phyloP scores from a whole-genome alignment of 129 eudicot genomes.

The Calendula officinalis region DNA sequence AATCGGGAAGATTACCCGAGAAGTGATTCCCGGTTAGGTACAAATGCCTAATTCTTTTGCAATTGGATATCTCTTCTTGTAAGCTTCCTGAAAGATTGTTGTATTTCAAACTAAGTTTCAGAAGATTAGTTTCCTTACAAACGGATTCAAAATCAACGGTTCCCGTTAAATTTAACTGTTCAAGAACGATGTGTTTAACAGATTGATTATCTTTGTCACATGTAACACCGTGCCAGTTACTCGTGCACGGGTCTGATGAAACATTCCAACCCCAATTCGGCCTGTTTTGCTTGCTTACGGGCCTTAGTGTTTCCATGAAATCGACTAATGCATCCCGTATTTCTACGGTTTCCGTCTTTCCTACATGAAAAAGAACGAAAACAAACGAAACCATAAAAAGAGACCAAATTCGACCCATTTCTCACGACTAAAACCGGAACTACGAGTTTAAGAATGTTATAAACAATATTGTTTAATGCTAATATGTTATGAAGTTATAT shows the following conservation, averaged over 20 bases:
- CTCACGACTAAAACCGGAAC: not conserved
- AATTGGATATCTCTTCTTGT: slow-evolving; percentile 48
- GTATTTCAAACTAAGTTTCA: slow-evolving; percentile 47
- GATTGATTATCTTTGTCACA: slow-evolving; percentile 35
- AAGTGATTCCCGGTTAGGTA: slow-evolving; percentile 46
- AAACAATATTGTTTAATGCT: slow-evolving; percentile 2
- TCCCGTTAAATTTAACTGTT: slow-evolving; percentile 51
- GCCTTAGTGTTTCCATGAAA: slow-evolving; percentile 55
- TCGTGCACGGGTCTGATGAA: slow-evolving; percentile 59
- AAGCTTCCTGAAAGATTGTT: slow-evolving; percentile 57
- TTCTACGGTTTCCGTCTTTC: slow-evolving; percentile 37
- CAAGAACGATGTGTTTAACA: slow-evolving; percentile 55
- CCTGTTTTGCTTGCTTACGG: slow-evolving; percentile 18
- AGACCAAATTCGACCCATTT: slow-evolving; percentile 39
- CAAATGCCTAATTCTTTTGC: slow-evolving; percentile 50
- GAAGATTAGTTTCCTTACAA: slow-evolving; percentile 41
- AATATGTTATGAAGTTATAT: slow-evolving; percentile 30
- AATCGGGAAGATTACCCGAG: slow-evolving; percentile 48
- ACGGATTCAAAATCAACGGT: slow-evolving; percentile 48
- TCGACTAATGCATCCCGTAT: slow-evolving; percentile 41
- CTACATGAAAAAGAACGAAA: slow-evolving; percentile 24
- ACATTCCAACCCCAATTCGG: slow-evolving; percentile 60
- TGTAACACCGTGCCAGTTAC: slow-evolving; percentile 49
- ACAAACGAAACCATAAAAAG: slow-evolving; percentile 22
- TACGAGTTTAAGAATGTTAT: not conserved